Evolutionary conservation across 2,329 filamentous ascomycete species (phyloP), one percentile per base, ranked within the genome.

Genomic region (Clonostachys rosea): DNA sequence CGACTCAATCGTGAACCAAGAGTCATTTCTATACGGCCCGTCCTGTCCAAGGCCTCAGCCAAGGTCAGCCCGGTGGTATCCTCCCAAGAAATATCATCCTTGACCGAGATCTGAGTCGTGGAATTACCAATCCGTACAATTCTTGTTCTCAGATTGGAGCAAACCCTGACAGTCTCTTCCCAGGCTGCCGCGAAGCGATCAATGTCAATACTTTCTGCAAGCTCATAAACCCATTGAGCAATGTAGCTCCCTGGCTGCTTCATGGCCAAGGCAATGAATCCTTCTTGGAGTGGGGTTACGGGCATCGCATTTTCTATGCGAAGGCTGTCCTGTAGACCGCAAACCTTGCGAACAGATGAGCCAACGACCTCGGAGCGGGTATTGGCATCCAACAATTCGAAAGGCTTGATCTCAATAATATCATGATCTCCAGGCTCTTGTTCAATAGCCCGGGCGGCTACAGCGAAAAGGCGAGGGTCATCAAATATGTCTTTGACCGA

Each of bases 221-320:
- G 11, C 11, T 48, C 20, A 37, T 53, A 45, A 20, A 53, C 48
- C 40, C 47, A 52, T 7, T 53, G 45, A 5, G 50, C 42, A 12
- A 55, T 47, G 43, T 58, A 58, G 17, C 49, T 49, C 2, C 55
- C 53, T 0, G 52, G 42, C 7, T 46, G 13, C 50, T 70, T 71
- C 45, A 63, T 61, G 9, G 75, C 69, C 5, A 78, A 53, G 2
- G 72, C 70, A 56, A 79, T 67, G 3, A 78, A 62, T 5, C 69
- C 71, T 52, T 75, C 72, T 49, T 79, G 75, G 1, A 76, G 56
- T 1, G 73, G 64, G 0, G 73, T 73, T 54, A 71, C 73, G 1
- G 74, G 74, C 43, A 75, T 78, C 0, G 73, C 57, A 46, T 78
- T 74, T 43, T 75, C 67, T 7, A 75, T 56, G 14, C 33, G 34